Evolutionary conservation across 2,329 filamentous ascomycete genomes (phyloP), one percentile per base, ranked within the genome.

Genomic region (Dothistroma pini): DNA sequence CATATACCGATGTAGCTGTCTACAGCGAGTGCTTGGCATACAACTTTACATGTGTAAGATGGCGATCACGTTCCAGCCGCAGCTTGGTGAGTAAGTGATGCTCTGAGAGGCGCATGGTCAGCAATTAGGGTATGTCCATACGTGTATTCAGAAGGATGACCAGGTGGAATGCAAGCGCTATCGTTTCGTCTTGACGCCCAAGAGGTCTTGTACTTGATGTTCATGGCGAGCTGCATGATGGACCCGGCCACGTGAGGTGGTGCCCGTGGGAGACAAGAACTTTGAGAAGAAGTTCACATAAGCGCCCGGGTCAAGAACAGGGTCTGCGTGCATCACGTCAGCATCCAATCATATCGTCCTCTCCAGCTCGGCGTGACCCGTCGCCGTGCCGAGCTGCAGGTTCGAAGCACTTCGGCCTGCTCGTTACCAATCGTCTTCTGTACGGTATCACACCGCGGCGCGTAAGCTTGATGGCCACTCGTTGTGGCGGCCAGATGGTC

Each of bases 371-470:
- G 56, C 54, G 56, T 56, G 56, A 19, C 59, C 51, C 51, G 29
- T n/a, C 31, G 8, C 31, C 41, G 7, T 22, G 25, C 19, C 41
- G 31, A 47, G 32, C 32, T 48, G 49, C 54, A 57, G 52, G 54
- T 29, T 38, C 44, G 16, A n/a, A 49, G 54, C 54, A 63, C 55
- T 35, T 56, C 50, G 29, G 22, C 38, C 50, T 22, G 49, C 50
- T 54, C 55, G 49, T 58, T 44, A 59, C 61, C 58, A 63, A 63
- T 65, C 63, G 54, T 61, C 51, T 55, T 53, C 25, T 52, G 47
- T 55, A 47, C 56, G 58, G 57, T 60, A 55, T 60, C 59, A 14
- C 49, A 35, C 41, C 59, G 34, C 62, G 57, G 60, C 63, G 60
- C 60, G 55, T 64, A 58, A 34, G 49, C 55, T 54, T 35, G 56